phyloP scores from a whole-genome alignment of 169 alveolate species.

The Babesia sp. region DNA sequence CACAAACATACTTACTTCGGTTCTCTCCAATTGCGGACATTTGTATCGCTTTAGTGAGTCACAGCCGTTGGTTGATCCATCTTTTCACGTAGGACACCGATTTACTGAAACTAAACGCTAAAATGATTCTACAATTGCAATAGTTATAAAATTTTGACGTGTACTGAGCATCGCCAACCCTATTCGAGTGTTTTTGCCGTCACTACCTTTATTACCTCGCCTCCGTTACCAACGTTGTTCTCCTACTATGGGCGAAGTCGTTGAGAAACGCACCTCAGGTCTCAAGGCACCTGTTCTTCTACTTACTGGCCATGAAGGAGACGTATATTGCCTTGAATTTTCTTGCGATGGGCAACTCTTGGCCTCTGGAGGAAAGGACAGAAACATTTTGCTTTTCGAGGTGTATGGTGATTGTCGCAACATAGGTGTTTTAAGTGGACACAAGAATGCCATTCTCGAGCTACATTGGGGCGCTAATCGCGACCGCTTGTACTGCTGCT shows the following conservation, averaged over 20 bases:
- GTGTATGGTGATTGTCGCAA: conserved; percentile 84
- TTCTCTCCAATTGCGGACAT: background rate
- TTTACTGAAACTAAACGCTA: background rate
- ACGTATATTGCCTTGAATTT: conserved; percentile 79
- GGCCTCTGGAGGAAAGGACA: conserved; percentile 83
- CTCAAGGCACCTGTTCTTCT: conserved; percentile 74
- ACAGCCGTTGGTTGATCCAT: background rate
- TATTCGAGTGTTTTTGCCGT: background rate
- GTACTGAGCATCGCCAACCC: background rate
- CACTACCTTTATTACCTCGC: background rate
- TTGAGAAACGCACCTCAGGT: conserved; percentile 45
- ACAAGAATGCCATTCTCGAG: conserved; percentile 84
- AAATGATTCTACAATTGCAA: background rate
- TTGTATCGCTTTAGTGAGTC: background rate
- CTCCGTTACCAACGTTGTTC: background rate
- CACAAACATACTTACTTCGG: background rate
- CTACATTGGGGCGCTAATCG: conserved; percentile 75
- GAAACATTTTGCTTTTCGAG: conserved; percentile 69
- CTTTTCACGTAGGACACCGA: background rate
- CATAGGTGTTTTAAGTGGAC: conserved; percentile 81
- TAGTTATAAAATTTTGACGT: background rate
- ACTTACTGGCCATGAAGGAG: conserved; percentile 82
- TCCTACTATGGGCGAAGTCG: conserved; percentile 30
- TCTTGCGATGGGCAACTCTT: conserved; percentile 82
- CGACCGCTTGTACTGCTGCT: conserved; percentile 76